Conservation (phyloP, 257 asterid species). For the Datura wrightii region DNA sequence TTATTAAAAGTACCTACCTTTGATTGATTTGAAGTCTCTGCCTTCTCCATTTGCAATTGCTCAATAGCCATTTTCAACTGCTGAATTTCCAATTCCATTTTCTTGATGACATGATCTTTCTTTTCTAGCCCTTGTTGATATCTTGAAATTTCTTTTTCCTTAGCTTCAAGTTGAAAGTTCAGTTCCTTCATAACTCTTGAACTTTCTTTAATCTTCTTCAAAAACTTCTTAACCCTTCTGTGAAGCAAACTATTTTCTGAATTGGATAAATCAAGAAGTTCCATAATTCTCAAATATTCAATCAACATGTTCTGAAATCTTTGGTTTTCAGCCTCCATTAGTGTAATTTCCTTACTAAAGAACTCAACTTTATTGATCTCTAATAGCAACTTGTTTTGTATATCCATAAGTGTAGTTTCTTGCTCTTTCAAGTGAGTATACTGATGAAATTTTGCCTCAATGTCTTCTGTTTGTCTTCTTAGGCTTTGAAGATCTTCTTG, state of each 20-base stretch:
- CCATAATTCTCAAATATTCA: conserved; percentile 42
- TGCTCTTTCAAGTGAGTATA: conserved; percentile 54
- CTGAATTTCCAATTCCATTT: conserved; percentile 51
- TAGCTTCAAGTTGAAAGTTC: conserved; percentile 41
- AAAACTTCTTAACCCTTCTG: conserved; percentile 54
- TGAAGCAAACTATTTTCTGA: conserved; percentile 53
- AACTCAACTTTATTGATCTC: conserved; percentile 51
- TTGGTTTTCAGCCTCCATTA: conserved; percentile 44
- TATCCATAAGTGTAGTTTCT: conserved; percentile 49
- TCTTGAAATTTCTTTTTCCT: conserved; percentile 50
- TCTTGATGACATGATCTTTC: conserved; percentile 39
- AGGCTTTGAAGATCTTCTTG: conserved; percentile 41
- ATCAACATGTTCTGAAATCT: conserved; percentile 46
- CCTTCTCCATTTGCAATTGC: conserved; percentile 46
- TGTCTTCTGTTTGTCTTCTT: conserved; percentile 22
- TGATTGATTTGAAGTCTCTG: conserved; percentile 41
- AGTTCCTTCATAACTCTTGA: conserved; percentile 39
- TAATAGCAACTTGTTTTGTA: conserved; percentile 48
- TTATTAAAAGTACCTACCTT: conserved; percentile 44
- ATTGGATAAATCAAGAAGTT: conserved; percentile 44
- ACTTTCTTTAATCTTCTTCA: conserved; percentile 39
- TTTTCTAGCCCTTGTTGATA: conserved; percentile 40
- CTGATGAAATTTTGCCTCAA: conserved; percentile 43
- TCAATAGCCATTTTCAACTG: conserved; percentile 36
- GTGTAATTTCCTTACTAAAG: conserved; percentile 44